Evolutionary conservation across 495 filamentous ascomycete genomes (phyloP).

Genomic region (Penicillium flavigenum): DNA sequence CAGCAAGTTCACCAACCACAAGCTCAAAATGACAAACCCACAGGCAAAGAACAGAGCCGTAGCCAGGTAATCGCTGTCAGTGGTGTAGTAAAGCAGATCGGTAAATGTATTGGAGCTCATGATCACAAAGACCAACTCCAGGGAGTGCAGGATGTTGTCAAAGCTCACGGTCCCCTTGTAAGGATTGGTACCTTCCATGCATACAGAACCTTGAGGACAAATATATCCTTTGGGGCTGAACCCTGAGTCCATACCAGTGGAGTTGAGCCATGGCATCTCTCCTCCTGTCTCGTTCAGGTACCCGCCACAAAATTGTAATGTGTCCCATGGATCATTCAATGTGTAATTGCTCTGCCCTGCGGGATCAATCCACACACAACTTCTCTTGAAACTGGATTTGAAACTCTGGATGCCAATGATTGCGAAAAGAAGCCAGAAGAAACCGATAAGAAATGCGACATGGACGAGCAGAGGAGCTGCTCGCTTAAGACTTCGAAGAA

Average conservation of each 20-base stretch:
- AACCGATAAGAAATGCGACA: conserved; percentile 92
- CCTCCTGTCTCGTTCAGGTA: conserved; percentile 59
- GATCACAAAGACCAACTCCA: conserved; percentile 96
- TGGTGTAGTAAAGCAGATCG: conserved; percentile 89
- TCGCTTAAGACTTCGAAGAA: conserved; percentile 92
- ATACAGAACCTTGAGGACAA: conserved; percentile 79
- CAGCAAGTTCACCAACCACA: conserved; percentile 95
- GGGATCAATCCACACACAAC: conserved; percentile 80
- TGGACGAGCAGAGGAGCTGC: conserved; percentile 91
- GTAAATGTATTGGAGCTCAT: conserved; percentile 98
- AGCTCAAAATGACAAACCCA: conserved; percentile 86
- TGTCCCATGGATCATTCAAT: conserved; percentile 49
- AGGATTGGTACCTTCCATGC: conserved; percentile 75
- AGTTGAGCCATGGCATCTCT: conserved; percentile 63
- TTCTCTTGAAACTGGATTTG: conserved; percentile 87
- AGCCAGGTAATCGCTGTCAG: conserved; percentile 85
- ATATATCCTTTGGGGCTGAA: conserved; percentile 78
- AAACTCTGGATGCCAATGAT: conserved; percentile 97
- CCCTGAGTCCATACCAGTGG: conserved; percentile 44
- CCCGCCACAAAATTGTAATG: conserved; percentile 82
- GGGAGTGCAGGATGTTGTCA: conserved; percentile 86
- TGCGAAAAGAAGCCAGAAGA: conserved; percentile 98
- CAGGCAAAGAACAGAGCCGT: conserved; percentile 81
- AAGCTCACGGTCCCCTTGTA: conserved; percentile 88
- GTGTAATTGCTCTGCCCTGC: conserved; percentile 40